Evolutionary conservation across 129 eudicot species (phyloP).

Genomic region (sunflower (Helianthus annuus)): DNA sequence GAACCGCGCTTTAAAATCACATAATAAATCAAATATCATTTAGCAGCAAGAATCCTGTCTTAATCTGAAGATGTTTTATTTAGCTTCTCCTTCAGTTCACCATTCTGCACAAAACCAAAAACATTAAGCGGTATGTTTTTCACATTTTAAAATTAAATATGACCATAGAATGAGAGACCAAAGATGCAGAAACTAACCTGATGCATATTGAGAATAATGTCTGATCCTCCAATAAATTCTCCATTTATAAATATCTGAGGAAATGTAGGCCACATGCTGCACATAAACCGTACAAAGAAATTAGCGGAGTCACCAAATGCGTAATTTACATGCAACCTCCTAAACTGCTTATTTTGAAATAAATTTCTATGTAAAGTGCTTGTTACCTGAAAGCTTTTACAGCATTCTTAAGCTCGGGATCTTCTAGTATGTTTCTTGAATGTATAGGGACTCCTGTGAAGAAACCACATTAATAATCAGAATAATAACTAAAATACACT

Average conservation of each 20-base stretch:
- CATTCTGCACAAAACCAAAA: slow-evolving; percentile 51
- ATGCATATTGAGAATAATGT: slow-evolving; percentile 90
- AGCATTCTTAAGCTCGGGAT: slow-evolving; percentile 83
- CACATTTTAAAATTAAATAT: not conserved
- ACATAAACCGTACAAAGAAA: slow-evolving; percentile 11
- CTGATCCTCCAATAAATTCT: slow-evolving; percentile 97
- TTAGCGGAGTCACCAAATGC: not conserved
- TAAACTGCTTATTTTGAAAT: not conserved
- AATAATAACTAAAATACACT: slow-evolving; percentile 5
- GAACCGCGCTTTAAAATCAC: not conserved
- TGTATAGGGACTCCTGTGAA: slow-evolving; percentile 73
- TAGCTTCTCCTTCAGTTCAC: slow-evolving; percentile 82
- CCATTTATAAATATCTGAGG: slow-evolving; percentile 97
- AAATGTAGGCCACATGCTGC: slow-evolving; percentile 97
- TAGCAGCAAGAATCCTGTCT: not conserved
- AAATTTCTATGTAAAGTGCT: not conserved
- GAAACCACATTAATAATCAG: slow-evolving; percentile 3
- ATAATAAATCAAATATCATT: not conserved
- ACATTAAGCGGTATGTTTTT: not conserved
- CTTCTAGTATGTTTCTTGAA: slow-evolving; percentile 85
- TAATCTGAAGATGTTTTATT: slow-evolving; percentile 34
- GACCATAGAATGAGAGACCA: not conserved
- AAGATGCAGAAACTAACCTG: slow-evolving; percentile 44
- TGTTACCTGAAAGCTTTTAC: slow-evolving; percentile 73
- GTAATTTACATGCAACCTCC: not conserved